phyloP scores from a whole-genome alignment of 148 eudicot species.

The Vaccinium corymbosum region DNA sequence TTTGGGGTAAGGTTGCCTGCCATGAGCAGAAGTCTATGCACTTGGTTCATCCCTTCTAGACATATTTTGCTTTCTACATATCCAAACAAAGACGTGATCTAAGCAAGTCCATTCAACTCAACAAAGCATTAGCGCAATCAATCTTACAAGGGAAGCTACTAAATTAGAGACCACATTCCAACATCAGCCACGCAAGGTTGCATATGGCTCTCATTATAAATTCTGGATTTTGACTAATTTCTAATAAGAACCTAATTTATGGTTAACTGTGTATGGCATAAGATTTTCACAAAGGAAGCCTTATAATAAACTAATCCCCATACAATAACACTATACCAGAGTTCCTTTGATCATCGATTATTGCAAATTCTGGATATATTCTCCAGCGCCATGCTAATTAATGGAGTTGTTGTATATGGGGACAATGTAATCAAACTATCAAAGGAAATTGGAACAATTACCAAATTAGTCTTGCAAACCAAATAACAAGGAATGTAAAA shows the following conservation, averaged over 20 bases:
- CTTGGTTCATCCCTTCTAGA: background rate
- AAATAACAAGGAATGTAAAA: background rate
- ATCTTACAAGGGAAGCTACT: background rate
- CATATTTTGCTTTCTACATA: background rate
- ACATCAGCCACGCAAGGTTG: background rate
- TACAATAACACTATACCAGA: background rate
- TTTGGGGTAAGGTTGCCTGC: background rate
- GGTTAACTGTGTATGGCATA: too few relatives aligned
- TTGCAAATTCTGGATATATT: background rate
- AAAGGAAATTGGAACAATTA: background rate
- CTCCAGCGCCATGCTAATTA: background rate
- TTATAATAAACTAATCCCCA: background rate
- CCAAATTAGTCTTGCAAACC: background rate
- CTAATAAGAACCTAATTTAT: too few relatives aligned
- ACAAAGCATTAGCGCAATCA: background rate
- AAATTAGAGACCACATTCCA: background rate
- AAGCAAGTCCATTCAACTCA: background rate
- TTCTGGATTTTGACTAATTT: background rate
- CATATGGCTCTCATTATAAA: background rate
- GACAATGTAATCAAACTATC: background rate
- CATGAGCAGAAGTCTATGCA: background rate
- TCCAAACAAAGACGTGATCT: background rate
- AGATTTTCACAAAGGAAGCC: background rate
- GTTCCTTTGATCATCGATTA: background rate
- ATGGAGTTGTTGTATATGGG: too few relatives aligned